A percentile compares a stretch with the other conserved stretches of the same genome.
These are phyloP conservation scores for Ciborinia camelliae DNA, from an alignment of 2,329 filamentous ascomycete species.

Conservation along the genomic window DNA sequence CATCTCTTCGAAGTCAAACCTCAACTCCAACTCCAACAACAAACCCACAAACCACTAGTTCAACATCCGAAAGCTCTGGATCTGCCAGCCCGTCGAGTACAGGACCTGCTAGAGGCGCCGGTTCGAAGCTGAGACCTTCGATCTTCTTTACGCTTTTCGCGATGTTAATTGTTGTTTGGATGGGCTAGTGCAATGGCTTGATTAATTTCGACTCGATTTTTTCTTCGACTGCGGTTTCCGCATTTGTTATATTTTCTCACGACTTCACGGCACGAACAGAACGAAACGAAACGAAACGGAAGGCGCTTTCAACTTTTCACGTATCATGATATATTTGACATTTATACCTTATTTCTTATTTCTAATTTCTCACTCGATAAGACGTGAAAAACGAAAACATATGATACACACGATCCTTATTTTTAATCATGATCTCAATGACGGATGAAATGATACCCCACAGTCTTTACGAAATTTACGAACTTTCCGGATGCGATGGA, in stretches of 20 bases:
- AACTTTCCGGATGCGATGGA: background rate
- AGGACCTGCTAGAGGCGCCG: background rate
- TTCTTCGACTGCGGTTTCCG: background rate
- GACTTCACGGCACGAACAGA: background rate
- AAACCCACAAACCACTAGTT: background rate
- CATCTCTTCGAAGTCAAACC: background rate
- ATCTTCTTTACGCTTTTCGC: background rate
- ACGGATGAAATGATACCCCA: background rate
- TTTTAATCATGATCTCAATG: background rate
- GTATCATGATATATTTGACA: background rate
- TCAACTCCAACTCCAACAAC: conserved; percentile 1
- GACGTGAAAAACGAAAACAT: background rate
- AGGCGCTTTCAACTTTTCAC: background rate
- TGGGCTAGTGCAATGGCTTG: background rate
- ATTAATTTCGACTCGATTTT: background rate
- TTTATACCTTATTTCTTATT: background rate
- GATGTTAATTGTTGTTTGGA: background rate
- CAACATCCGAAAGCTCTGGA: background rate
- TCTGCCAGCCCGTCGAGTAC: background rate
- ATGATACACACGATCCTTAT: conserved; percentile 1
- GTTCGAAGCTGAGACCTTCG: background rate
- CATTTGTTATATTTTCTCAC: background rate
- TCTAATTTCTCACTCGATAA: background rate
- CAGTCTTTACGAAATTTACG: background rate
- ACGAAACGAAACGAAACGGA: background rate